These are phyloP conservation scores for Candida ovalis DNA, from an alignment of 805 yeast species.

Conservation along the genomic window DNA sequence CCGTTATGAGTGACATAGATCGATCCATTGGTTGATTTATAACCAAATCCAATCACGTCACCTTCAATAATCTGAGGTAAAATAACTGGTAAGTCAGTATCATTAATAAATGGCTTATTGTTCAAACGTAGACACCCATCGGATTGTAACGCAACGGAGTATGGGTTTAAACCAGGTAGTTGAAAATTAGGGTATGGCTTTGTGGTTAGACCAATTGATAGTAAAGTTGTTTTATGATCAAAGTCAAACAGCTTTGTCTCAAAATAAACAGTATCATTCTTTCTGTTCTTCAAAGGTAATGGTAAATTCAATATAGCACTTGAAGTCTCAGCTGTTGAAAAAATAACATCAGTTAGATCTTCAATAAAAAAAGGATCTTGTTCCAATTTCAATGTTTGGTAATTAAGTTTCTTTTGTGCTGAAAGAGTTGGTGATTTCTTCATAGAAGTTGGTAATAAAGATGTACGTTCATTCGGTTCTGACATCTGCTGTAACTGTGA, in stretches of 20 bases:
- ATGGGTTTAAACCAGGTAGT: conserved; percentile 68
- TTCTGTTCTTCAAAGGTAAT: conserved; percentile 32
- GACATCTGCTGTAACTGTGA: neutral
- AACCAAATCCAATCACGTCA: conserved; percentile 56
- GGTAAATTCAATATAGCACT: conserved; percentile 31
- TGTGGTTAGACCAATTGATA: conserved; percentile 65
- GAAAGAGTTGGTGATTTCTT: conserved; percentile 1
- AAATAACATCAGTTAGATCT: conserved; percentile 31
- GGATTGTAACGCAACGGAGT: conserved; percentile 70
- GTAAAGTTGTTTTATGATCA: conserved; percentile 41
- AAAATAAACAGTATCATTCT: conserved; percentile 57
- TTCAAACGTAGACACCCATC: conserved; percentile 62
- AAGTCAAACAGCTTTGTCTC: conserved; percentile 52
- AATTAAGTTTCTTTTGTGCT: conserved; percentile 7
- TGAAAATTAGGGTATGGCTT: conserved; percentile 74
- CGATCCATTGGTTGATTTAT: conserved; percentile 43
- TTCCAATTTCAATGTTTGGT: conserved; percentile 13
- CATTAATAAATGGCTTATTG: conserved; percentile 55
- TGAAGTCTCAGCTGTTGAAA: conserved; percentile 19
- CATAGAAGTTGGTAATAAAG: conserved; percentile 14
- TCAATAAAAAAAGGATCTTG: conserved; percentile 28
- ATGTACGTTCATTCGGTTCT: conserved; percentile 15
- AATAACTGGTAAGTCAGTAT: conserved; percentile 39
- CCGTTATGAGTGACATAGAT: conserved; percentile 56
- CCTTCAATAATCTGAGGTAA: conserved; percentile 50